These are phyloP conservation scores for Phytophthora podocarpi DNA, from an alignment of 352 stramenopile genomes.

Conservation along the genomic window DNA sequence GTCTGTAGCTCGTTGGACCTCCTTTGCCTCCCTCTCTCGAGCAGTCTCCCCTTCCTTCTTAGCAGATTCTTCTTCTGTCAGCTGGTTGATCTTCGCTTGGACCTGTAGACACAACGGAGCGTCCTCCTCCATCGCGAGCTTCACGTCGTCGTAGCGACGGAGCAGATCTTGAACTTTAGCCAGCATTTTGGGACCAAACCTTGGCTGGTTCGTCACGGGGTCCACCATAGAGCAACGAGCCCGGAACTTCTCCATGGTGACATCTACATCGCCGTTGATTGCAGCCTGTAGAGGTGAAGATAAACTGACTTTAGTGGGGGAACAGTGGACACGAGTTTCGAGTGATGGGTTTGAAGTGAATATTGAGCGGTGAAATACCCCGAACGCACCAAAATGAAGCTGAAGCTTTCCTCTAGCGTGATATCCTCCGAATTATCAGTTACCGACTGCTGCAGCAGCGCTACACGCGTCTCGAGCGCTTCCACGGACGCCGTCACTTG, in stretches of 20 bases:
- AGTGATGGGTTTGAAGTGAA: constrained; percentile 1
- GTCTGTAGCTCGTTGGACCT: constrained; percentile 20
- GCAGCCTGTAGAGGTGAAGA: constrained; percentile 22
- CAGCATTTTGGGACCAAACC: constrained; percentile 82
- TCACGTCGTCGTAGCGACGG: constrained; percentile 50
- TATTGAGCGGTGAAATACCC: not conserved
- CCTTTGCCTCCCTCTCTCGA: constrained; percentile 12
- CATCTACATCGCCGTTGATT: constrained; percentile 36
- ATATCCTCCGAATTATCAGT: not conserved
- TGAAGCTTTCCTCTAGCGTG: constrained; percentile 20
- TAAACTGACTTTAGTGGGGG: not conserved
- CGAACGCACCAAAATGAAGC: constrained; percentile 39
- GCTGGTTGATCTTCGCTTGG: constrained; percentile 21
- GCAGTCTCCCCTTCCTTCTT: constrained; percentile 7
- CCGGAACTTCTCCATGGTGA: constrained; percentile 59
- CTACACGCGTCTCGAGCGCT: constrained; percentile 45
- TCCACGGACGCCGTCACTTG: constrained; percentile 45
- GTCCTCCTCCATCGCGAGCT: constrained; percentile 32
- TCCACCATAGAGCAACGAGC: constrained; percentile 62
- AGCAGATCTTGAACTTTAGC: constrained; percentile 65
- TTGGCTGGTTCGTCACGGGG: constrained; percentile 69
- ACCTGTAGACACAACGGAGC: constrained; percentile 30
- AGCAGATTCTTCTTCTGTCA: constrained; percentile 14
- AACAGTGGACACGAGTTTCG: not conserved
- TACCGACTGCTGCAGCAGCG: constrained; percentile 28